Conservation (phyloP, 2,329 filamentous ascomycete genomes). For the Fusarium scirpi region DNA sequence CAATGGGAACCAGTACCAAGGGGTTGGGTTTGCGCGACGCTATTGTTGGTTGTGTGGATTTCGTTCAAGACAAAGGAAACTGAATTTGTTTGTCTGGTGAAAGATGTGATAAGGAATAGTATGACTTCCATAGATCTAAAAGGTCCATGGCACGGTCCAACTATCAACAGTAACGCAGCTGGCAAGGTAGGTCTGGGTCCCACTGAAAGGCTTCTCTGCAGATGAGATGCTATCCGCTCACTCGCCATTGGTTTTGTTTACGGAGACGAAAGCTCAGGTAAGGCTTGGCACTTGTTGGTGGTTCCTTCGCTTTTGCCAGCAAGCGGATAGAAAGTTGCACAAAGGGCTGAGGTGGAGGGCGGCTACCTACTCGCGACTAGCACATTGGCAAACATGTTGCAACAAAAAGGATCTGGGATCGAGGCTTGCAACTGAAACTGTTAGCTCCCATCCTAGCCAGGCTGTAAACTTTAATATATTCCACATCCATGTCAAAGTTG, state of each 20-base stretch:
- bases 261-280: background rate
- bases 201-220: background rate
- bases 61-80: background rate
- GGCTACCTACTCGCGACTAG: background rate
- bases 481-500: conserved; percentile 7
- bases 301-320: background rate
- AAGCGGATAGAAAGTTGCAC: background rate
- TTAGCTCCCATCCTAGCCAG: conserved; percentile 8
- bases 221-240: background rate
- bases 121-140: background rate
- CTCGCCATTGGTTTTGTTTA: background rate
- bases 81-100: background rate
- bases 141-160: background rate
- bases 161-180: background rate
- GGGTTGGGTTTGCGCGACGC: background rate
- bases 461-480: conserved; percentile 7
- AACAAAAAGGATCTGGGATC: conserved; percentile 3
- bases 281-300: background rate
- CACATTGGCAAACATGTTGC: background rate
- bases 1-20: background rate
- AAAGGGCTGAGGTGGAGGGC: background rate
- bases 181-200: background rate
- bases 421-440: conserved; percentile 5
- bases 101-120: background rate
- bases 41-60: background rate